A percentile compares a stretch with the other conserved stretches of the same genome.
Conservation (phyloP, 208 protist species). For the Crithidia thermophila region DNA sequence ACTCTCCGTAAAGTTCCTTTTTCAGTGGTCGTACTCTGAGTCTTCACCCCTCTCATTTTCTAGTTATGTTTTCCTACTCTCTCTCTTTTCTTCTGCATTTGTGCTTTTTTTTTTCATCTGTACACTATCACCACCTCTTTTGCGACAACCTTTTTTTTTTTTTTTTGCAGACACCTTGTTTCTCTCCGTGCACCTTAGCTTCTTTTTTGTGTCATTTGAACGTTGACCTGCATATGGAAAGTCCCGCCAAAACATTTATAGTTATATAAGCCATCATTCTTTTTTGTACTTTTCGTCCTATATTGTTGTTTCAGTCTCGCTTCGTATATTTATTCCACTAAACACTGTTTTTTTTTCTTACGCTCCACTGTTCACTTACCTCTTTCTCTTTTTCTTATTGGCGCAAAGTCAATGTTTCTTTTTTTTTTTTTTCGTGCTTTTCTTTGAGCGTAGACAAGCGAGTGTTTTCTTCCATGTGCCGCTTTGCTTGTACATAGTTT, state of each 20-base stretch:
- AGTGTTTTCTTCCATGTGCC: neutral
- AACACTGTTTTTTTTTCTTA: neutral
- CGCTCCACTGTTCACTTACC: neutral
- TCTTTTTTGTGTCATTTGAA: neutral
- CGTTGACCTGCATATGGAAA: neutral
- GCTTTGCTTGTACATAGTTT: neutral
- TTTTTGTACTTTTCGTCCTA: neutral
- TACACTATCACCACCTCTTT: neutral
- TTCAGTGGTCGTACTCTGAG: neutral
- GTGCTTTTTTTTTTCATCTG: neutral
- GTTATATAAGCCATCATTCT: too few species aligned
- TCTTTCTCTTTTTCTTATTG: conserved; percentile 8
- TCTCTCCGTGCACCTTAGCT: neutral
- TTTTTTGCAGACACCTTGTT: neutral
- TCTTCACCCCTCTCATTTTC: neutral
- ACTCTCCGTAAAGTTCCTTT: neutral
- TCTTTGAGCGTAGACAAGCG: neutral
- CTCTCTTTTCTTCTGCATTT: neutral
- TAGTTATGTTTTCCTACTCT: neutral
- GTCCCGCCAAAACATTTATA: too few species aligned
- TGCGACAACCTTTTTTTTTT: neutral
- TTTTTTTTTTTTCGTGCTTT: conserved; percentile 1
- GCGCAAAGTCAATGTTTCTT: conserved; percentile 18
- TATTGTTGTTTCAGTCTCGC: neutral
- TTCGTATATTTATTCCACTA: neutral